Base-by-base conservation (phyloP, 2,329 filamentous ascomycete genomes). In the Chaetomium sp. region DNA sequence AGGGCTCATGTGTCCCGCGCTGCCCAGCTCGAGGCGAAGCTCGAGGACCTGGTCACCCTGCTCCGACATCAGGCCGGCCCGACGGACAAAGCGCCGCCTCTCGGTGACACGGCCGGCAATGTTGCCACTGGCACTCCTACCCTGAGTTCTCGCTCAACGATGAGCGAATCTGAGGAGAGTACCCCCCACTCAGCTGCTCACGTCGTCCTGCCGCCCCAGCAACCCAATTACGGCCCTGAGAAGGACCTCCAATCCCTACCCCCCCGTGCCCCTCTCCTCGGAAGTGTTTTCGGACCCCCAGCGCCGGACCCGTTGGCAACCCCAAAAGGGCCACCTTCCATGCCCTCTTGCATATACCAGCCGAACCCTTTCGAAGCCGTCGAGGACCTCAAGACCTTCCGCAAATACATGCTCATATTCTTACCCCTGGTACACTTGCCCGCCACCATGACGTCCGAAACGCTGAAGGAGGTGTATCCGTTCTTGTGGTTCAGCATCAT, bases 401-500 rank as follows among this genome's bases (percentile, higher is more conserved):
- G 76, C 19, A 74, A 72, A 1, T 76, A 78, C 21, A 75, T 75
- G 75, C 73, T 82, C 31, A 69, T 69, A 21, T 78, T 77, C 55
- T 77, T 83, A 16, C 81, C 83, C 0, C 81, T 82, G 54, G 72
- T 83, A 54, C 72, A 79, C 53, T 67, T 85, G 0, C 73, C 77
- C 0, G 64, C 74, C 0, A 72, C 75, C 19, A 74, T 75, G 57
- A 78, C 76, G 0, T 77, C 80, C 2, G 70, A 74, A 42, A 67
- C 74, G n/a, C 73, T 86, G 0, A 77, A 72, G 2, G 70, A 70
- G 9, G 72, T 78, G 21, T 72, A 76, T 3, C 83, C 85, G 0
- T 84, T 84, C 60, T 69, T 85, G 8, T 85, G 82, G 79, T 72
- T 82, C 16, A 80, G 77, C 56, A 83, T 86, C 59, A 78, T 81